Evolutionary conservation across 1,284 basidiomycete species (phyloP), one percentile per base, ranked within the genome.

Genomic region (Leccinum subrobustum): DNA sequence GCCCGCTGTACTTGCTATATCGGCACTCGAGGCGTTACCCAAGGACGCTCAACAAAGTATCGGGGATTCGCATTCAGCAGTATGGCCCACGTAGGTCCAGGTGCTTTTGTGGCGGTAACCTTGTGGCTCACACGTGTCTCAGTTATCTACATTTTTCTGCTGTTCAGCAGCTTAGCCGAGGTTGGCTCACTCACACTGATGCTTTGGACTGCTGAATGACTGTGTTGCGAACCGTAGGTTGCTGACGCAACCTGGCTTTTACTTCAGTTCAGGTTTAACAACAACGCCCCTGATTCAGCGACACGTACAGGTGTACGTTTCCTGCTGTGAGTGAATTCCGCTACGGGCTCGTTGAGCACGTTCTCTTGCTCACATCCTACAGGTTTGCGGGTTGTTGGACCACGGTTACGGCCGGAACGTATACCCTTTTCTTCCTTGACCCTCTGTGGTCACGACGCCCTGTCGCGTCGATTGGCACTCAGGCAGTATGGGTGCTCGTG

Each of bases 311-410:
- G 77, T 0, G 74, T 79, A 42, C 73, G 75, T 23, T 72, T 85
- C 31, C 68, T 83, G 14, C 64, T 86, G 85, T 85, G 63, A 59
- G 80, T 70, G n/a, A 51, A 52, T 59, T 58, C 20, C 0, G 33
- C 54, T 18, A 27, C 20, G 7, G 44, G 52, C 7, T 29, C 4
- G 23, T 56, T 27, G 55, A 23, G 35, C 48, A 52, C 50, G 48
- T 57, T 52, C 47, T 54, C 39, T 35, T 54, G 53, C 50, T 68
- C 47, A 66, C 23, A n/a, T 58, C n/a, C 29, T 56, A 44, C 61
- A 87, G 85, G 54, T 85, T 85, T 65, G 70, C 78, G 9, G 78
- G 82, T 4, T 81, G 78, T 61, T 87, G 86, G 85, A 86, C 86
- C 27, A 70, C 77, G 2, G 60, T 82, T 3, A 84, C 80, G 14